Base-by-base conservation (phyloP, 306 rosid genomes). In the Gastrolobium villosum region DNA sequence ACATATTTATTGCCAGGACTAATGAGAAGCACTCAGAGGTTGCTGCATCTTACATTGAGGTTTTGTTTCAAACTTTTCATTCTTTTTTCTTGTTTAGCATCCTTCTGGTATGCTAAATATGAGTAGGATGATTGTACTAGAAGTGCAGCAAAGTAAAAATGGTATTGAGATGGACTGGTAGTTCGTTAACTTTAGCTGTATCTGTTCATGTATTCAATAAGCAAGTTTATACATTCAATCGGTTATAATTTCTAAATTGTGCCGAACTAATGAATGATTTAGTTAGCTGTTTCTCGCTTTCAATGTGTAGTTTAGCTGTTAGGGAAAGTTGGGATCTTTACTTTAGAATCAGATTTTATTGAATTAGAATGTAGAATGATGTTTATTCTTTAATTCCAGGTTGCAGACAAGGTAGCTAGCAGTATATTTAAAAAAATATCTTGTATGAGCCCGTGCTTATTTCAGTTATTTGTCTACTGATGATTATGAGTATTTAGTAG, bases 1-100 rank as follows among this genome's bases (percentile, higher is more conserved):
- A 95, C 84, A 95, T 95, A 80, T 95, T 95, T 75, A 95, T 95
- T 70, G 97, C 99, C 76, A 85, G 99, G 84, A 95, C 99, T 28
- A 95, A 95, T 76, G 99, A 95, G 89, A 95, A 95, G 87, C 99
- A 95, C 79, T 95, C 99, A 1, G 98, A 95, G 70, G 96, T 93
- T 81, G 99, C 99, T 50, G 98, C 99, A 43, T 95, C 99, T 40
- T 95, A 95, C 71, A 95, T 95, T 2, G 99, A 95, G 99, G 99
- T 95, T 80, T 80, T 40, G 91, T 82, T 82, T 70, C 62, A 45
- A 55, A 41, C 26, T 5, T 59, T 30, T 48, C 6, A 9, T 52
- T 72, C 50, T 43, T 40, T 63, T 41, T 10, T 15, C 48, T 11
- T 55, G 5, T 35, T 50, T 54, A 49, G 37, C 30, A 3, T 52